Percentiles rank a stretch among this genome's conserved stretches.
Conservation (phyloP, 768 basidiomycete genomes). For the Guyanaporus albipodus region DNA sequence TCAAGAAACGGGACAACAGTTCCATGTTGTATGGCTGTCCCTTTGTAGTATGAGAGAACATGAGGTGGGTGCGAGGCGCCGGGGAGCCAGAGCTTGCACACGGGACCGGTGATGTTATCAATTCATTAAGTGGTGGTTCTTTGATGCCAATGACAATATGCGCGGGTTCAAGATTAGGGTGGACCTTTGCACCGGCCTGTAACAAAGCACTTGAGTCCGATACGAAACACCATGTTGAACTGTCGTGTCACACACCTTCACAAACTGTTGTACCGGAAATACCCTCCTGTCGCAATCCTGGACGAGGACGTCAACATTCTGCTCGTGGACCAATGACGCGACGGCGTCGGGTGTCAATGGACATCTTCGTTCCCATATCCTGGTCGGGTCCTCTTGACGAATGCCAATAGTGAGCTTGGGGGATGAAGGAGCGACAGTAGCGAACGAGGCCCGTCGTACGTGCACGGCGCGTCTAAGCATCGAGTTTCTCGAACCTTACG, state of each 20-base stretch:
- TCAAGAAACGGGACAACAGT: slow-evolving; percentile 63
- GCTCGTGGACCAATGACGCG: slow-evolving; percentile 49
- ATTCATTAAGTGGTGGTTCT: slow-evolving; percentile 67
- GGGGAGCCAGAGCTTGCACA: slow-evolving; percentile 16
- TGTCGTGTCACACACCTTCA: slow-evolving; percentile 43
- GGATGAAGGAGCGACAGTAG: slow-evolving; percentile 17
- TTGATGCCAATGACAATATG: slow-evolving; percentile 88
- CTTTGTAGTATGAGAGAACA: slow-evolving; percentile 92
- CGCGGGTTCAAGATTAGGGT: slow-evolving; percentile 51
- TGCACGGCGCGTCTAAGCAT: slow-evolving; percentile 21
- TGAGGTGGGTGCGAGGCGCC: slow-evolving; percentile 66
- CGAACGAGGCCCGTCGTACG: slow-evolving; percentile 23
- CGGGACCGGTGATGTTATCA: slow-evolving; percentile 44
- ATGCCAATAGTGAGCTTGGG: slow-evolving; percentile 48
- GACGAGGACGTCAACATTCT: slow-evolving; percentile 64
- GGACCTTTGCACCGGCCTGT: slow-evolving; percentile 76
- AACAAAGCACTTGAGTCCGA: slow-evolving; percentile 2
- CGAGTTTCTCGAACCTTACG: neutral
- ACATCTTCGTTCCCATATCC: slow-evolving; percentile 85
- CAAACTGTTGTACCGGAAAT: slow-evolving; percentile 60
- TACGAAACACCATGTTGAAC: neutral
- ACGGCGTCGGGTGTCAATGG: slow-evolving; percentile 81
- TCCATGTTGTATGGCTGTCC: slow-evolving; percentile 85
- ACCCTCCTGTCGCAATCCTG: slow-evolving; percentile 76
- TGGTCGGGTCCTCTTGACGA: slow-evolving; percentile 69